phyloP scores from a whole-genome alignment of 1,139 yeast species.

The Hyphopichia fennica region DNA sequence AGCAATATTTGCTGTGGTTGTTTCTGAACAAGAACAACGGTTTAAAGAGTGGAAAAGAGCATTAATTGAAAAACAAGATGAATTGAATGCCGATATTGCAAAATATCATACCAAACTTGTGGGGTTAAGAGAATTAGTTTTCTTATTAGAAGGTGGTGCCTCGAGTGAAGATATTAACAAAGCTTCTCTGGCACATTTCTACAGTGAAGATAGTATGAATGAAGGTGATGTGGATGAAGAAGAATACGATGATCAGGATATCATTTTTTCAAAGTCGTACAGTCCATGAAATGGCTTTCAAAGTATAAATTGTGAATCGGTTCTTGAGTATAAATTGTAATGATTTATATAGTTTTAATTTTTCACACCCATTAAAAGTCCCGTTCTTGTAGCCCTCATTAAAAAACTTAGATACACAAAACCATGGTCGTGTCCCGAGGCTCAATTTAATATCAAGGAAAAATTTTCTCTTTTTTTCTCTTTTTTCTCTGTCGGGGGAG shows the following conservation, averaged over 20 bases:
- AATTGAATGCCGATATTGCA: slow-evolving; percentile 58
- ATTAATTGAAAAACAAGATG: slow-evolving; percentile 54
- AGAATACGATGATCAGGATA: too few species aligned
- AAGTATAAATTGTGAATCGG: too few species aligned
- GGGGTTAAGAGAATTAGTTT: slow-evolving; percentile 14
- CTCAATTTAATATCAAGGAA: too few species aligned
- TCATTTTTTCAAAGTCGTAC: background rate
- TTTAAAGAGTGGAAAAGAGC: slow-evolving; percentile 68
- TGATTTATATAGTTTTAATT: background rate
- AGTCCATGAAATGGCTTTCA: too few species aligned
- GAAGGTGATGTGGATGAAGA: background rate
- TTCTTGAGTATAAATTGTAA: too few species aligned
- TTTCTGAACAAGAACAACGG: slow-evolving; percentile 54
- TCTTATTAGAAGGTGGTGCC: background rate
- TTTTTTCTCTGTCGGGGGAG: too few species aligned
- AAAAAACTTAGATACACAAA: background rate
- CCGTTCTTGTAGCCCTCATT: background rate
- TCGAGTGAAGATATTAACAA: background rate
- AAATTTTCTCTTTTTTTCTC: background rate
- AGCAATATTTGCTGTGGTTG: slow-evolving; percentile 47
- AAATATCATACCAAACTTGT: slow-evolving; percentile 34
- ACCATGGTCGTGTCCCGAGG: background rate
- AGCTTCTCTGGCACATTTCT: background rate
- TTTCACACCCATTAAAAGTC: background rate
- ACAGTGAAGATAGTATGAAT: background rate